A percentile compares a stretch with the other conserved stretches of the same genome.
These are phyloP conservation scores for Mikania micrantha DNA, from an alignment of 129 eudicot species.

Conservation along the genomic window DNA sequence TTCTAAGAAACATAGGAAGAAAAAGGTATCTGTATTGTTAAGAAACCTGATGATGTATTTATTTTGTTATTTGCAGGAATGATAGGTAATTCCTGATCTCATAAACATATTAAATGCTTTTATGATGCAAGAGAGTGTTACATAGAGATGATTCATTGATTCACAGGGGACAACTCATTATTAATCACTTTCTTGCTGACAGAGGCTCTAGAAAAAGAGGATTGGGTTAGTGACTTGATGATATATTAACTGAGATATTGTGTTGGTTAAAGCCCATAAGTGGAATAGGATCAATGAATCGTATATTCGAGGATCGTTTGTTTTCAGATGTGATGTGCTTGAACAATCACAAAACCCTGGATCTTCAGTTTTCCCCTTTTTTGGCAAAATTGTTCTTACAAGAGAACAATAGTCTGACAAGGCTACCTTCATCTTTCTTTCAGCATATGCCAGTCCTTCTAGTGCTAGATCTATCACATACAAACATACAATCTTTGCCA, in stretches of 20 bases:
- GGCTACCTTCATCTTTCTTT: conserved; percentile 19
- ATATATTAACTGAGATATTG: neutral
- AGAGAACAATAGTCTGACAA: conserved; percentile 9
- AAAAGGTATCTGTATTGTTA: neutral
- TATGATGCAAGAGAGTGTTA: conserved; percentile 13
- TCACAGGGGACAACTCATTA: neutral
- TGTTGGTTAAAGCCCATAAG: conserved; percentile 10
- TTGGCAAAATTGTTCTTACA: conserved; percentile 12
- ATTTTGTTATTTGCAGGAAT: conserved; percentile 13
- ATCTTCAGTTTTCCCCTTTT: neutral
- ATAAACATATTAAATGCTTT: neutral
- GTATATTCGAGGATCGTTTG: neutral
- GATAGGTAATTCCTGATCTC: neutral
- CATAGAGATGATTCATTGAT: neutral
- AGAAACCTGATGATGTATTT: conserved; percentile 11
- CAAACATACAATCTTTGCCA: conserved; percentile 28
- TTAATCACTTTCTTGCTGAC: neutral
- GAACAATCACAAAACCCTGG: conserved; percentile 10
- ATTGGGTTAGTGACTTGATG: neutral
- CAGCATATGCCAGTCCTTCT: conserved; percentile 6
- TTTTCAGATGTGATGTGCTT: conserved; percentile 8
- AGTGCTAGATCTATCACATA: conserved; percentile 27
- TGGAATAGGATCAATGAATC: conserved; percentile 16
- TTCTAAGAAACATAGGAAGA: neutral
- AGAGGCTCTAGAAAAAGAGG: conserved; percentile 4